phyloP scores from a whole-genome alignment of 345 rosid species.

The Eucalyptus curtisii region DNA sequence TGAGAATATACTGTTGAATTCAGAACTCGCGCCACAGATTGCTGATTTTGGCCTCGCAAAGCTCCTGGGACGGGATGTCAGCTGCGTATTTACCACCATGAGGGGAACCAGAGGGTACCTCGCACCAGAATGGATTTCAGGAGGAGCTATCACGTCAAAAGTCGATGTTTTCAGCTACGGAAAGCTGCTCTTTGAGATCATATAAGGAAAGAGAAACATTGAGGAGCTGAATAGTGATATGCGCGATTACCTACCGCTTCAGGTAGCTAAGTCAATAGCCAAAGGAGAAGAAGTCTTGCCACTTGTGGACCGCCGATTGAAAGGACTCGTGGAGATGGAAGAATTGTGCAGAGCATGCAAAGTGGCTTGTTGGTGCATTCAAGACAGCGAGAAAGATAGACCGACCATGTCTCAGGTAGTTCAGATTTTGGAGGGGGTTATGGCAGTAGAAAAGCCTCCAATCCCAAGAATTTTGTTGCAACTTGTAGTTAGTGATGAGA shows the following conservation, averaged over 20 bases:
- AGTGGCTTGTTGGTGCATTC: conserved; percentile 1
- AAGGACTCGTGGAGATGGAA: neutral
- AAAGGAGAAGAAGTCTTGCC: neutral
- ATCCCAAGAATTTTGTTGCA: neutral
- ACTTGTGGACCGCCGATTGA: neutral
- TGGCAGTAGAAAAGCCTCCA: neutral
- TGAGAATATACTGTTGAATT: neutral
- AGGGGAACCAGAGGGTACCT: conserved; percentile 5
- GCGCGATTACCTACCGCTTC: neutral
- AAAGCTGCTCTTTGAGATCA: conserved; percentile 7
- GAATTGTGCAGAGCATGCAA: neutral
- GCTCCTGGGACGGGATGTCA: neutral
- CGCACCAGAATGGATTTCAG: neutral
- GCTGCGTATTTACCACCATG: neutral
- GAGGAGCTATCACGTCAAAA: conserved; percentile 1
- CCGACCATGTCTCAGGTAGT: neutral
- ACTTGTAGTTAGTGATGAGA: neutral
- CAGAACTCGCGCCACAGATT: neutral
- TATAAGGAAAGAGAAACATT: conserved; percentile 3
- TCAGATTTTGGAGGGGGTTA: neutral
- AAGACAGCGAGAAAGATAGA: neutral
- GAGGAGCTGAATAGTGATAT: neutral
- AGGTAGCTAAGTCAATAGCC: neutral
- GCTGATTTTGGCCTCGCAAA: conserved; percentile 1
- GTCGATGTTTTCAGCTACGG: conserved; percentile 15